Conservation (phyloP, 1,284 basidiomycete genomes). For the Thelephora terrestris region DNA sequence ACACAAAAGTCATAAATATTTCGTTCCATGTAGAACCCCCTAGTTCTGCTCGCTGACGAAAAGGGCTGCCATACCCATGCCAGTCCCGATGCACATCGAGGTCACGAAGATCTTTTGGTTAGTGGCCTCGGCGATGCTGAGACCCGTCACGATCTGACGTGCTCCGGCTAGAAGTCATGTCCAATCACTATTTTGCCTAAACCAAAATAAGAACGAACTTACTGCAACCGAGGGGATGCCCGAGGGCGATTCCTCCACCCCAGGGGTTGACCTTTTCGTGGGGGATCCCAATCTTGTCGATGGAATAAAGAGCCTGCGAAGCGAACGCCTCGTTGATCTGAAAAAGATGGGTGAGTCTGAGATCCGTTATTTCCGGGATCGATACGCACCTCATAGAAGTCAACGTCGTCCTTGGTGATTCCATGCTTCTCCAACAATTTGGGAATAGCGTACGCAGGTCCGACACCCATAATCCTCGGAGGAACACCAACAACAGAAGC, state of each 20-base stretch:
- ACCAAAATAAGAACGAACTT: slow-evolving; percentile 22
- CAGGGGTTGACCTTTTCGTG: slow-evolving; percentile 79
- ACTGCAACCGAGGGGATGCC: slow-evolving; percentile 78
- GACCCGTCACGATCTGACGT: slow-evolving; percentile 79
- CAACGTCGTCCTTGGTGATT: slow-evolving; percentile 67
- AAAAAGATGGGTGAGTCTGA: neutral
- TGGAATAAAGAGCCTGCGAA: slow-evolving; percentile 74
- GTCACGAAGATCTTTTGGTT: slow-evolving; percentile 74
- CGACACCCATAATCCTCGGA: slow-evolving; percentile 85
- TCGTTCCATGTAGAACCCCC: neutral
- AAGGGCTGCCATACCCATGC: slow-evolving; percentile 82
- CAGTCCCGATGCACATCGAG: slow-evolving; percentile 92
- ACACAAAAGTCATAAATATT: too few species aligned
- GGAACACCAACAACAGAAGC: slow-evolving; percentile 78
- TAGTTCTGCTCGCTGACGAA: slow-evolving; percentile 68
- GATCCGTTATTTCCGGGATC: neutral
- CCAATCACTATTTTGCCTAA: neutral
- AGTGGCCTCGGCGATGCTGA: slow-evolving; percentile 75
- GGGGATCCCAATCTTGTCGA: slow-evolving; percentile 69
- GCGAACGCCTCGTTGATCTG: slow-evolving; percentile 90
- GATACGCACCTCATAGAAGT: slow-evolving; percentile 63
- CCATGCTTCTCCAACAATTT: slow-evolving; percentile 67
- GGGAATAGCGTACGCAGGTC: slow-evolving; percentile 88
- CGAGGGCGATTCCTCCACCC: slow-evolving; percentile 86
- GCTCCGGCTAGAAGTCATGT: slow-evolving; percentile 52